Evolutionary conservation across 768 basidiomycete species (phyloP).

Genomic region (Mycena vulgaris): DNA sequence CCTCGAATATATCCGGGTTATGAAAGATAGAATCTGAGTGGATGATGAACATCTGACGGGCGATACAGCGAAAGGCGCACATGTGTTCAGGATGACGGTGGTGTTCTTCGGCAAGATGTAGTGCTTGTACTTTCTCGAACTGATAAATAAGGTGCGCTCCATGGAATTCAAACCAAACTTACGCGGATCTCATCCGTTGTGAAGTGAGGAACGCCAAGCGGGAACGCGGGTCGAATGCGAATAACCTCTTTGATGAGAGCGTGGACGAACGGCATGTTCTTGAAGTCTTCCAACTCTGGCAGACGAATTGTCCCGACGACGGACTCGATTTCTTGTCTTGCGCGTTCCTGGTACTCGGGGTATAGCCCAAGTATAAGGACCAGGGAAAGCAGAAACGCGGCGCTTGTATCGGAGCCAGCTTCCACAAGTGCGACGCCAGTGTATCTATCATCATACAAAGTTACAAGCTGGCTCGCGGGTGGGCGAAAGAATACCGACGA

Average conservation of each 20-base stretch:
- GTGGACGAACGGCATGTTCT: constrained; percentile 38
- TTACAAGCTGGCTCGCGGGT: neutral
- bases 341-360: constrained; percentile 44
- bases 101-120: constrained; percentile 37
- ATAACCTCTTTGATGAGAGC: constrained; percentile 39
- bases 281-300: constrained; percentile 35
- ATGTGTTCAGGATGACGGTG: constrained; percentile 38
- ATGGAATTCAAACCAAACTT: neutral
- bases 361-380: constrained; percentile 30
- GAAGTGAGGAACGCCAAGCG: constrained; percentile 30
- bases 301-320: constrained; percentile 42
- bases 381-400: constrained; percentile 31
- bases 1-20: constrained; percentile 38
- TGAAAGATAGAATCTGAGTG: constrained; percentile 38
- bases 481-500: neutral
- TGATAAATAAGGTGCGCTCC: neutral
- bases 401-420: constrained; percentile 36
- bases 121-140: constrained; percentile 23
- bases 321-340: constrained; percentile 45
- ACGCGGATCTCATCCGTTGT: constrained; percentile 21
- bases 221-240: constrained; percentile 27
- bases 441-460: constrained; percentile 1
- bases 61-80: constrained; percentile 14
- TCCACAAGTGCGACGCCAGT: constrained; percentile 30
- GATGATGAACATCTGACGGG: neutral